Evolutionary conservation across 2,329 filamentous ascomycete species (phyloP).

Genomic region (Colletotrichum sp.): DNA sequence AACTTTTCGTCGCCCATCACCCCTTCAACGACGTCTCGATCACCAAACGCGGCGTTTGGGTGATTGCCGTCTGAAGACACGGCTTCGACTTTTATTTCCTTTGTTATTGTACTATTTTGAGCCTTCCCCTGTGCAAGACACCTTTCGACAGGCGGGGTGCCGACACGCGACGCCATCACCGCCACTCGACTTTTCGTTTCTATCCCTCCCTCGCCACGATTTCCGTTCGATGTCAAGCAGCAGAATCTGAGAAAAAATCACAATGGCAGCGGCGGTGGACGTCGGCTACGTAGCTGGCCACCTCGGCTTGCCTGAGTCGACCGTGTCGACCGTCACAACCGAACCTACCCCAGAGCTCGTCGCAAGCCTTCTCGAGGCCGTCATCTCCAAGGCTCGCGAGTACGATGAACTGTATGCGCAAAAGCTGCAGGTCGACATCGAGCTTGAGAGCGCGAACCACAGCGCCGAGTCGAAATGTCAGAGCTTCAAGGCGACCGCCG

Average conservation of each 20-base stretch:
- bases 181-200: not conserved
- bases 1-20: not conserved
- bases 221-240: constrained; percentile 10
- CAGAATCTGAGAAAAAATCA: constrained; percentile 15
- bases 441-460: constrained; percentile 89
- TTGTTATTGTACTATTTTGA: not conserved
- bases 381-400: constrained; percentile 81
- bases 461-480: constrained; percentile 84
- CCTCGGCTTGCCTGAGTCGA: constrained; percentile 70
- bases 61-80: not conserved
- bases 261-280: constrained; percentile 62
- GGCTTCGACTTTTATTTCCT: not conserved
- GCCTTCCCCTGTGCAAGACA: not conserved
- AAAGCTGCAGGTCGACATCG: constrained; percentile 88
- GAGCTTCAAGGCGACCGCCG: constrained; percentile 78
- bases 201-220: not conserved
- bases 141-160: not conserved
- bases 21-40: not conserved
- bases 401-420: constrained; percentile 83
- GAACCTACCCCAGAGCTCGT: constrained; percentile 82
- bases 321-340: constrained; percentile 64
- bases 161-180: not conserved
- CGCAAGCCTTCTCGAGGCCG: constrained; percentile 72
- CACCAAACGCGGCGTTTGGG: not conserved
- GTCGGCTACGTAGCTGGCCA: constrained; percentile 76